Conservation (phyloP, 2,329 filamentous ascomycete genomes). For the Fusarium cyanostomum region DNA sequence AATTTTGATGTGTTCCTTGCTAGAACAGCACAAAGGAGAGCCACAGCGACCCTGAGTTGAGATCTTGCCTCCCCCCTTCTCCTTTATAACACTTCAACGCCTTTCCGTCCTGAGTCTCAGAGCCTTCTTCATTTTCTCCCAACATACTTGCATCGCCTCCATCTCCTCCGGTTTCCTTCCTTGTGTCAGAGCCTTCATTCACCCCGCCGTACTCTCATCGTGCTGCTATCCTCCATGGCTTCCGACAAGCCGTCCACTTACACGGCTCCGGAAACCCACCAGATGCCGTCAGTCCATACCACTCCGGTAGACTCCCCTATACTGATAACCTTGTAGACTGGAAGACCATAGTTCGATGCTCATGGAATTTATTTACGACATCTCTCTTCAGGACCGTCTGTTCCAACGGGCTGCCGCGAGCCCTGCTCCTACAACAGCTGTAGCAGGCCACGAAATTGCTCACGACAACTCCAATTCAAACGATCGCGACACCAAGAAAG, state of each 20-base stretch:
- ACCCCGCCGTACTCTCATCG: not conserved
- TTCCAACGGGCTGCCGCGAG: not conserved
- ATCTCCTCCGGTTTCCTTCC: not conserved
- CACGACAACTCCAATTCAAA: too few relatives aligned
- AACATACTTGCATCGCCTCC: too few relatives aligned
- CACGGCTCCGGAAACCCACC: not conserved
- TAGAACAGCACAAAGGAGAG: too few relatives aligned
- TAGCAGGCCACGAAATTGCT: too few relatives aligned
- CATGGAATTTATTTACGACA: constrained; percentile 13
- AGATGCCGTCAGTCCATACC: not conserved
- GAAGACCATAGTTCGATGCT: not conserved
- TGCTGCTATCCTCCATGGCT: not conserved
- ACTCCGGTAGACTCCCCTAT: not conserved
- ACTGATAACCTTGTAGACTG: not conserved
- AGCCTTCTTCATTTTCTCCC: too few relatives aligned
- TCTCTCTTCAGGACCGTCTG: constrained; percentile 12
- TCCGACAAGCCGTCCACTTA: not conserved
- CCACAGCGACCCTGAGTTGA: too few relatives aligned
- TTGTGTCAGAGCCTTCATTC: not conserved
- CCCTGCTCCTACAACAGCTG: not conserved
- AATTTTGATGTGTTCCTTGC: too few relatives aligned
- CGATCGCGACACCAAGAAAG: not conserved
- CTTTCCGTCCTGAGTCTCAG: too few relatives aligned
- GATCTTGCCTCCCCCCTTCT: too few relatives aligned
- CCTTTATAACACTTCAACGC: too few relatives aligned